Evolutionary conservation across 2,329 filamentous ascomycete species (phyloP).

Genomic region (Talaromyces islandicus): DNA sequence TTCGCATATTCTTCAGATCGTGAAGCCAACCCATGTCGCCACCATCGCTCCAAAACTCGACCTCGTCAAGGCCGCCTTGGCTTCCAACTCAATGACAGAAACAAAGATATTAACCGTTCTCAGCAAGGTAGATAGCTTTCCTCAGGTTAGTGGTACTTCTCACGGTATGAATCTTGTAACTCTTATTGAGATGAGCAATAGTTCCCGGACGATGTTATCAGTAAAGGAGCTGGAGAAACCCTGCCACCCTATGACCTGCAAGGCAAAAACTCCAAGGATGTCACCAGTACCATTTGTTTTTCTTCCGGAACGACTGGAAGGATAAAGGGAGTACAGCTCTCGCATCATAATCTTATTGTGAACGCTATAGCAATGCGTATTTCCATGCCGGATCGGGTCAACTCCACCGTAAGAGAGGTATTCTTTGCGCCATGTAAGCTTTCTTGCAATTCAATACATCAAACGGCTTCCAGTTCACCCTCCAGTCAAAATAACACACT

Average conservation of each 20-base stretch:
- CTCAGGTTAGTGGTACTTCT: background rate
- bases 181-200: slow-evolving; percentile 1
- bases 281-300: slow-evolving; percentile 42
- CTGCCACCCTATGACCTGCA: slow-evolving; percentile 17
- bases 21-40: slow-evolving; percentile 18
- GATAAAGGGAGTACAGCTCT: slow-evolving; percentile 78
- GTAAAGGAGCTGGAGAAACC: slow-evolving; percentile 7
- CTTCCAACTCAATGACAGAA: slow-evolving; percentile 4
- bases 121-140: background rate
- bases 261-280: slow-evolving; percentile 15
- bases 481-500: background rate
- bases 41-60: slow-evolving; percentile 16
- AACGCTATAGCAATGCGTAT: slow-evolving; percentile 45
- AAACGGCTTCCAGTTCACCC: background rate
- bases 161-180: background rate
- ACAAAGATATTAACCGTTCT: slow-evolving; percentile 2
- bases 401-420: slow-evolving; percentile 15
- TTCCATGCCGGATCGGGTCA: slow-evolving; percentile 13
- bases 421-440: slow-evolving; percentile 17
- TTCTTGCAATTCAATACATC: background rate
- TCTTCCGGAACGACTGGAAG: slow-evolving; percentile 77
- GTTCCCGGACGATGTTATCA: slow-evolving; percentile 18
- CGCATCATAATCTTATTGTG: slow-evolving; percentile 68
- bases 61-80: slow-evolving; percentile 14
- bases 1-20: slow-evolving; percentile 16